A percentile compares a stretch with the other conserved stretches of the same genome.
These are phyloP conservation scores for Moniliella sp. DNA, from an alignment of 1,284 basidiomycete species.

Conservation along the genomic window DNA sequence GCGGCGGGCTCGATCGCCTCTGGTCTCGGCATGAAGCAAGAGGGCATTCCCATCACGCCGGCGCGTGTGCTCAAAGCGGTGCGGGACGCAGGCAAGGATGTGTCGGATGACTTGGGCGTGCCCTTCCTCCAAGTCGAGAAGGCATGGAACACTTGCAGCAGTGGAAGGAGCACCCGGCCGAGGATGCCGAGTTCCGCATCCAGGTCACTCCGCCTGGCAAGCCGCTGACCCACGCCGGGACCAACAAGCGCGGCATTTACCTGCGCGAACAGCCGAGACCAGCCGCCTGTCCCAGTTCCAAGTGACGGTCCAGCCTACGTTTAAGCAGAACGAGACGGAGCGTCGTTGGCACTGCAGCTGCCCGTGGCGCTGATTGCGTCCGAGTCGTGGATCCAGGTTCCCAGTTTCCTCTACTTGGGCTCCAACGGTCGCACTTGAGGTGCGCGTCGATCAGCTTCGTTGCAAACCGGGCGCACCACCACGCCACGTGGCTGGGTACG, in stretches of 20 bases:
- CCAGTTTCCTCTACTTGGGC: slow-evolving; percentile 27
- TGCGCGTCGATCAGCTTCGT: slow-evolving; percentile 27
- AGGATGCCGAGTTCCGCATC: slow-evolving; percentile 29
- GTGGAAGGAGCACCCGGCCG: slow-evolving; percentile 21
- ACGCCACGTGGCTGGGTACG: slow-evolving; percentile 24
- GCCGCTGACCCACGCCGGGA: slow-evolving; percentile 7
- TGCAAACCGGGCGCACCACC: slow-evolving; percentile 28
- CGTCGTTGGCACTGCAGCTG: slow-evolving; percentile 26
- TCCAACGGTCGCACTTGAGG: slow-evolving; percentile 32
- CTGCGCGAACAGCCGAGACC: slow-evolving; percentile 28
- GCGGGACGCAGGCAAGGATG: slow-evolving; percentile 27
- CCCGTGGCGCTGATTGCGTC: slow-evolving; percentile 15
- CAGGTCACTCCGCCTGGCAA: slow-evolving; percentile 27
- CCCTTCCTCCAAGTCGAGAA: slow-evolving; percentile 32
- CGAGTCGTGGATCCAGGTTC: slow-evolving; percentile 24
- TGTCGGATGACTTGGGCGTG: slow-evolving; percentile 28
- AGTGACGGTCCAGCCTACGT: slow-evolving; percentile 24
- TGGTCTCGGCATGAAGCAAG: slow-evolving; percentile 28
- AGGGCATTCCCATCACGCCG: slow-evolving; percentile 27
- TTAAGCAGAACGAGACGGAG: slow-evolving; percentile 21
- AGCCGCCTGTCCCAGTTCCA: slow-evolving; percentile 19
- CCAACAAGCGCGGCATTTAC: slow-evolving; percentile 29
- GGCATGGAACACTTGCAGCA: slow-evolving; percentile 29
- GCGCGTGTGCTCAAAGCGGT: slow-evolving; percentile 31
- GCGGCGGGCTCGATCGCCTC: slow-evolving; percentile 30